Evolutionary conservation across 805 yeast genomes (phyloP).

Genomic region (Saturnispora besseyi): DNA sequence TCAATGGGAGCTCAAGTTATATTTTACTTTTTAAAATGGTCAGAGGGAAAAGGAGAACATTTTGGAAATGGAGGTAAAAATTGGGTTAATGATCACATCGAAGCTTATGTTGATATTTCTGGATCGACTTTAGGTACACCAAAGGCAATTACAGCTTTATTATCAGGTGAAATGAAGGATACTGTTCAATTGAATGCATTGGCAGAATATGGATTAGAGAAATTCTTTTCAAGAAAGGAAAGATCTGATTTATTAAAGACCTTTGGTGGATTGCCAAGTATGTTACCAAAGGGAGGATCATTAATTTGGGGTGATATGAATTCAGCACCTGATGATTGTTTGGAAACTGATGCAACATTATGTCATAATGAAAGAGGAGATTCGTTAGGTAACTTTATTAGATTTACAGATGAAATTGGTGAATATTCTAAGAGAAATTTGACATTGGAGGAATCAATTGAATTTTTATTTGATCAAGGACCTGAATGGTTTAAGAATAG

Average conservation of each 20-base stretch:
- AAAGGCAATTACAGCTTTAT: conserved; percentile 78
- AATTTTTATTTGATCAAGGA: conserved; percentile 50
- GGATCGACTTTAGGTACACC: conserved; percentile 95
- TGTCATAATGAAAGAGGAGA: conserved; percentile 14
- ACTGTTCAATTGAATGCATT: conserved; percentile 88
- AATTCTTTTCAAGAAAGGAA: conserved; percentile 84
- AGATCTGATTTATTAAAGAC: conserved; percentile 76
- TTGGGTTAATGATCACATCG: conserved; percentile 86
- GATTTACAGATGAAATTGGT: conserved; percentile 44
- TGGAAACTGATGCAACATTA: conserved; percentile 7
- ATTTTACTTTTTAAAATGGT: conserved; percentile 92
- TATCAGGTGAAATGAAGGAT: conserved; percentile 98
- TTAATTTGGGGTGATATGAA: conserved; percentile 74
- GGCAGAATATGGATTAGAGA: conserved; percentile 91
- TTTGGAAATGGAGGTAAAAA: conserved; percentile 85
- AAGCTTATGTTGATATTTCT: conserved; percentile 74
- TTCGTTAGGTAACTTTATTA: conserved; percentile 67
- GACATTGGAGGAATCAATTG: conserved; percentile 61
- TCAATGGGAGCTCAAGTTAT: conserved; percentile 95
- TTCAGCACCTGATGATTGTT: conserved; percentile 61
- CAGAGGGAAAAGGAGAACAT: conserved; percentile 69
- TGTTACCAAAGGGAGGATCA: conserved; percentile 95
- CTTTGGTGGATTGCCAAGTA: conserved; percentile 91
- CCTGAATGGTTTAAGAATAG: conserved; percentile 72
- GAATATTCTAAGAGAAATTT: conserved; percentile 40